Percentiles rank a stretch among this genome's conserved stretches.
These are phyloP conservation scores for Zygoascus tannicola DNA, from an alignment of 805 yeast species.

Conservation along the genomic window DNA sequence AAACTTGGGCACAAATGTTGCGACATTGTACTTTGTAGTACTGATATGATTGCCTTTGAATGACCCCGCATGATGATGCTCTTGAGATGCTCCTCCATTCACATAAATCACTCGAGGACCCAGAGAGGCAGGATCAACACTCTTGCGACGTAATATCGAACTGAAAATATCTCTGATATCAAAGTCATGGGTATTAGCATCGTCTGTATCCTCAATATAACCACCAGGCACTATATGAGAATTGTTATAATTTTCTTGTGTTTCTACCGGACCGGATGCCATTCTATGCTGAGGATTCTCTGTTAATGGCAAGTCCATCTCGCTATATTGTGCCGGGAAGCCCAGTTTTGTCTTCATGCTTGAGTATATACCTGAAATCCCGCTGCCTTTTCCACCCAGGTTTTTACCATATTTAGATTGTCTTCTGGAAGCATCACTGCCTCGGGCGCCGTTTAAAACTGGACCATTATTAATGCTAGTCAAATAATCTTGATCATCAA, in stretches of 20 bases:
- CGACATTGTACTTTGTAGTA: conserved; percentile 89
- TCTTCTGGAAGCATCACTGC: neutral
- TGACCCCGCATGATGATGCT: conserved; percentile 33
- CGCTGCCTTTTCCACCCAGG: conserved; percentile 8
- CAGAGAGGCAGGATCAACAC: conserved; percentile 22
- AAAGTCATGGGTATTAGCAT: conserved; percentile 21
- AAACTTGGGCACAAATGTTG: conserved; percentile 91
- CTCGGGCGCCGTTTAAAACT: neutral
- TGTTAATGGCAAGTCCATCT: conserved; percentile 25
- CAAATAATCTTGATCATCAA: conserved; percentile 7
- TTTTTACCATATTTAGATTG: conserved; percentile 1
- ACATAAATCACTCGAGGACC: conserved; percentile 60
- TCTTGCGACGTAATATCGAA: conserved; percentile 21
- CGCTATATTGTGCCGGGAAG: conserved; percentile 20
- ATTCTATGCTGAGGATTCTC: conserved; percentile 11
- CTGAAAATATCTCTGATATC: conserved; percentile 28
- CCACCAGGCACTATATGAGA: conserved; percentile 9
- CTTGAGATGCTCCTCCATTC: conserved; percentile 52
- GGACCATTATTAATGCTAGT: neutral
- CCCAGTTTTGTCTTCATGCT: conserved; percentile 22
- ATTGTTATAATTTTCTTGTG: neutral
- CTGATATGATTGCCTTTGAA: conserved; percentile 80
- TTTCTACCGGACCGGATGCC: conserved; percentile 5
- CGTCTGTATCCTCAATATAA: conserved; percentile 8
- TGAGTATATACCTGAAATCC: conserved; percentile 18